These are phyloP conservation scores for Setomelanomma holmii DNA, from an alignment of 2,329 filamentous ascomycete species.

Conservation along the genomic window DNA sequence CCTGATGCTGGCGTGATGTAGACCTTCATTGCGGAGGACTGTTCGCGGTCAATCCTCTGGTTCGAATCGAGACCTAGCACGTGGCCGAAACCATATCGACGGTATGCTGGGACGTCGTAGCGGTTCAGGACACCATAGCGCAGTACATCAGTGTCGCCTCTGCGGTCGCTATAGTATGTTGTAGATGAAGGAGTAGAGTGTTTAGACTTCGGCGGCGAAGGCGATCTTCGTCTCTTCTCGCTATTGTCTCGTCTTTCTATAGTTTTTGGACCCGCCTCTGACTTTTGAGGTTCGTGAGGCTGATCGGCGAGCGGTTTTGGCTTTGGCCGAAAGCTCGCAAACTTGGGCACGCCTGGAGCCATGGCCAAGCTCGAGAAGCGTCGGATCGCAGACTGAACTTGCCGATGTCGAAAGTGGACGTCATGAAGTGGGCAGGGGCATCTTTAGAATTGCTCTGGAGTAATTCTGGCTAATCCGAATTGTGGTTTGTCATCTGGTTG, in stretches of 20 bases:
- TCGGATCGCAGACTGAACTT: too few relatives aligned
- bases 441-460: too few relatives aligned
- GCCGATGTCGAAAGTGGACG: too few relatives aligned
- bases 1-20: constrained; percentile 43
- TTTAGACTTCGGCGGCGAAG: background rate
- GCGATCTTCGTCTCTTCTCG: constrained; percentile 46
- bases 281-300: constrained; percentile 11
- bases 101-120: constrained; percentile 74
- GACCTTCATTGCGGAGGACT: constrained; percentile 59
- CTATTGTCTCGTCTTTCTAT: constrained; percentile 9
- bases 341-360: constrained; percentile 66
- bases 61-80: constrained; percentile 70
- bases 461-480: too few relatives aligned
- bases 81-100: constrained; percentile 70
- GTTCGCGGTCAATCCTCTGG: constrained; percentile 71
- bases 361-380: constrained; percentile 15
- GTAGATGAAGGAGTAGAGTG: constrained; percentile 12
- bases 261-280: background rate
- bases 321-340: constrained; percentile 74
- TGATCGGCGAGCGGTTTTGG: constrained; percentile 23
- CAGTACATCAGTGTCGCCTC: constrained; percentile 78
- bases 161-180: constrained; percentile 62
- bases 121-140: constrained; percentile 77
- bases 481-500: too few relatives aligned
- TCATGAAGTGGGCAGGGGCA: too few relatives aligned